A percentile compares a stretch with the other conserved stretches of the same genome.
phyloP scores from a whole-genome alignment of 2,329 filamentous ascomycete genomes.

The Talaromyces sp. region DNA sequence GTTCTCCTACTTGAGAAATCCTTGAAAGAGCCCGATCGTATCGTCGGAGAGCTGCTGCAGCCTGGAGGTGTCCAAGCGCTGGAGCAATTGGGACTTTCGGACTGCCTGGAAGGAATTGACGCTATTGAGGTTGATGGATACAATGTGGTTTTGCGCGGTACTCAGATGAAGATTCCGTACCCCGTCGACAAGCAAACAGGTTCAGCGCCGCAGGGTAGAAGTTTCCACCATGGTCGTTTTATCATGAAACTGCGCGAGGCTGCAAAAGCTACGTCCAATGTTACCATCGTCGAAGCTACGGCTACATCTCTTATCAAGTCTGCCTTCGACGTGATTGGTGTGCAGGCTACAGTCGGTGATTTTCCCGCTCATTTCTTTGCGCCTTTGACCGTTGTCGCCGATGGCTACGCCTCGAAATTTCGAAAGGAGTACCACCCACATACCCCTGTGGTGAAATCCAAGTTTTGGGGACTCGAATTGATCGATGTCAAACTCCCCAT shows the following conservation, averaged over 20 bases:
- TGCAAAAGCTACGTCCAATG: slow-evolving; percentile 71
- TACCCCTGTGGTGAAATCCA: slow-evolving; percentile 68
- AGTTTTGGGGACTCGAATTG: slow-evolving; percentile 91
- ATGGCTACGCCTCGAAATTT: slow-evolving; percentile 91
- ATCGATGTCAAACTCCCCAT: slow-evolving; percentile 78
- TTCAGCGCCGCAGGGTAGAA: slow-evolving; percentile 63
- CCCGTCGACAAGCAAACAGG: slow-evolving; percentile 51
- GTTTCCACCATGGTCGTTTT: slow-evolving; percentile 94
- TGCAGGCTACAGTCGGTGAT: slow-evolving; percentile 66
- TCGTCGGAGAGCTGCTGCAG: slow-evolving; percentile 92
- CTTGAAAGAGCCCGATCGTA: slow-evolving; percentile 88
- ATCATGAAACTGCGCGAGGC: slow-evolving; percentile 75
- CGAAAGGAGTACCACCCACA: slow-evolving; percentile 70
- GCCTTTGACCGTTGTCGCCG: slow-evolving; percentile 79
- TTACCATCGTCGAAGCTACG: slow-evolving; percentile 87
- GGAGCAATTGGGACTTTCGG: slow-evolving; percentile 70
- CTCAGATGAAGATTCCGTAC: slow-evolving; percentile 73
- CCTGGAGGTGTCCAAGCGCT: slow-evolving; percentile 83
- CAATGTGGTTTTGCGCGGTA: slow-evolving; percentile 75
- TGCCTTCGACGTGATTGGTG: slow-evolving; percentile 72
- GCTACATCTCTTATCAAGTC: slow-evolving; percentile 71
- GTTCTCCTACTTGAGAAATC: slow-evolving; percentile 85
- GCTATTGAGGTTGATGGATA: slow-evolving; percentile 79
- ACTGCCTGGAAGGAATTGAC: slow-evolving; percentile 87
- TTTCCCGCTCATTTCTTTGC: slow-evolving; percentile 79